Evolutionary conservation across 192 early-diverging fungal genomes (phyloP).

Genomic region (Endogone sp.): DNA sequence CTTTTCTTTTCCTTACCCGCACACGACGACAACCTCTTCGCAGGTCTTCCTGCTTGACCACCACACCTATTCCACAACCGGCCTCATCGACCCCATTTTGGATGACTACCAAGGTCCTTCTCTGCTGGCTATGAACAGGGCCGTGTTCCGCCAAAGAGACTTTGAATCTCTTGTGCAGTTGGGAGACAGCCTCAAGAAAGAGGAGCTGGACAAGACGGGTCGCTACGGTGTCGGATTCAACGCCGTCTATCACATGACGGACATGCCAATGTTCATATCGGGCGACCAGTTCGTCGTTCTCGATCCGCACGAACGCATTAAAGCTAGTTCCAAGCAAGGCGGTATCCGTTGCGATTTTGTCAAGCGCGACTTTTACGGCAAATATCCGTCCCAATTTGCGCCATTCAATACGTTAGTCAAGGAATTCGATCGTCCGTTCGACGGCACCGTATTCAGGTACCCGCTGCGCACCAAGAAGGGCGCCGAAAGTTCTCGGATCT

Average conservation of each 20-base stretch:
- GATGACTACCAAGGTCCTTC: constrained; percentile 26
- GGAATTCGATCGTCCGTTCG: constrained; percentile 20
- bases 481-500: constrained; percentile 19
- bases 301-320: constrained; percentile 28
- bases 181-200: constrained; percentile 16
- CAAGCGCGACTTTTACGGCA: neutral
- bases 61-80: neutral
- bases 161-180: constrained; percentile 17
- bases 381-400: constrained; percentile 22
- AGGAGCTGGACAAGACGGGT: constrained; percentile 23
- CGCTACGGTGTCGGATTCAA: constrained; percentile 35
- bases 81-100: constrained; percentile 11
- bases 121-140: constrained; percentile 20
- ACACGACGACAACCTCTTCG: neutral
- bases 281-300: constrained; percentile 25
- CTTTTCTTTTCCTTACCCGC: neutral
- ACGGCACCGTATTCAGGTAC: constrained; percentile 35
- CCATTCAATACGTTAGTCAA: constrained; percentile 22
- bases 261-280: constrained; percentile 28
- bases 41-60: constrained; percentile 35
- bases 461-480: constrained; percentile 30
- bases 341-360: constrained; percentile 17
- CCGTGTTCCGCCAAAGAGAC: constrained; percentile 19
- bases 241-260: constrained; percentile 35
- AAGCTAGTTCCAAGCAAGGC: neutral